These are phyloP conservation scores for Trypanosoma avium DNA, from an alignment of 208 protist species.

Conservation along the genomic window DNA sequence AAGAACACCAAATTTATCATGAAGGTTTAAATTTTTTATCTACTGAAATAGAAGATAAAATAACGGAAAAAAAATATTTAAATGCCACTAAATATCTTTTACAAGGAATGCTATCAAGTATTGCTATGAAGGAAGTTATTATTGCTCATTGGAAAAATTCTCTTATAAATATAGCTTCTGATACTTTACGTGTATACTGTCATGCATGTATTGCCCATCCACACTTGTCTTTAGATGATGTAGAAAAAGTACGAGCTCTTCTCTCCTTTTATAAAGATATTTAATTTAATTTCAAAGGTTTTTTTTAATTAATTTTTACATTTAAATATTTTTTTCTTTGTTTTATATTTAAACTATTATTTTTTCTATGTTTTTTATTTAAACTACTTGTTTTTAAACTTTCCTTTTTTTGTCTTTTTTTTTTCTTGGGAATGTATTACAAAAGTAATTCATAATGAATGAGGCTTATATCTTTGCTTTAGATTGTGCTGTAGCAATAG, in stretches of 20 bases:
- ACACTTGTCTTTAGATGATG: constrained; percentile 25
- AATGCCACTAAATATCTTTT: constrained; percentile 22
- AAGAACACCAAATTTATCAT: constrained; percentile 51
- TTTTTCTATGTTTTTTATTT: background rate
- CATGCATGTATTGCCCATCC: constrained; percentile 45
- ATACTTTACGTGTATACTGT: constrained; percentile 66
- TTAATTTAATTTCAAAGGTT: too few relatives aligned
- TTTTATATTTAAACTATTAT: background rate
- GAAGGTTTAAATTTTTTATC: constrained; percentile 23
- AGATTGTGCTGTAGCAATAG: constrained; percentile 3
- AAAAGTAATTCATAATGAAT: constrained; percentile 6
- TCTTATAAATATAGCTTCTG: constrained; percentile 26
- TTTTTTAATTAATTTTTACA: background rate
- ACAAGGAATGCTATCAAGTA: constrained; percentile 36
- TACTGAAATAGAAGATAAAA: background rate
- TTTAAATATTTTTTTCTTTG: background rate
- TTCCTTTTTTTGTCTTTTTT: background rate
- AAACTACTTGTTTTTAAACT: too few relatives aligned
- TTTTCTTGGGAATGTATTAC: background rate
- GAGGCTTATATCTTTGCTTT: constrained; percentile 11
- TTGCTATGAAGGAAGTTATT: constrained; percentile 45
- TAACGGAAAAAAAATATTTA: background rate
- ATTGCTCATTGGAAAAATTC: constrained; percentile 45
- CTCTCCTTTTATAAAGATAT: too few relatives aligned
- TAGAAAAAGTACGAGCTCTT: constrained; percentile 26